Conservation (phyloP, 768 basidiomycete genomes). For the Tulasnella sp. region DNA sequence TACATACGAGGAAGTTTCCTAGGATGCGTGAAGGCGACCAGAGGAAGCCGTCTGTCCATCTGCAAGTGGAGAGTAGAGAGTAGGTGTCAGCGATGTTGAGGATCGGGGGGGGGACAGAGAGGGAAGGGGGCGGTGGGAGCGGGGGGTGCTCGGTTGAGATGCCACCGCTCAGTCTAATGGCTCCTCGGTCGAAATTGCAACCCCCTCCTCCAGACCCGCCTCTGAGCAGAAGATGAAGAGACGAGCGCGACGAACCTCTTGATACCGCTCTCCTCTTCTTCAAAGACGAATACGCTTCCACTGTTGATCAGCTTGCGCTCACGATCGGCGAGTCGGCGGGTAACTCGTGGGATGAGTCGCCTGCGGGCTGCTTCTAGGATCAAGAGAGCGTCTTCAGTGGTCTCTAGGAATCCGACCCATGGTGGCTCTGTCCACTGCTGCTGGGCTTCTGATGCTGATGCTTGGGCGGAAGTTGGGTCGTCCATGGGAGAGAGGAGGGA, state of each 20-base stretch:
- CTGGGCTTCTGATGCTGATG: constrained; percentile 20
- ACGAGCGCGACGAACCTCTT: constrained; percentile 55
- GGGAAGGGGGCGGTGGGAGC: neutral
- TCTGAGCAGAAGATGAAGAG: neutral
- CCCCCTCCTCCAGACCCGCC: too few relatives aligned
- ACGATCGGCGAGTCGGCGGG: constrained; percentile 86
- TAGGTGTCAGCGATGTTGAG: constrained; percentile 18
- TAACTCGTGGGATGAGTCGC: constrained; percentile 89
- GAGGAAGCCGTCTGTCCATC: constrained; percentile 94
- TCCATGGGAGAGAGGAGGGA: constrained; percentile 24
- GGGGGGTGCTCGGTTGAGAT: constrained; percentile 20
- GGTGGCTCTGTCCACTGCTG: constrained; percentile 62
- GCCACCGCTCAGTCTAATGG: constrained; percentile 3
- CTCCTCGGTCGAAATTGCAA: constrained; percentile 6
- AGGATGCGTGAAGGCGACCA: constrained; percentile 94
- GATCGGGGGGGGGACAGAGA: neutral
- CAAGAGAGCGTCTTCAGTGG: constrained; percentile 93
- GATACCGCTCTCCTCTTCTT: constrained; percentile 96
- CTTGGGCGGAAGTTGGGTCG: constrained; percentile 3
- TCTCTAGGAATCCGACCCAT: constrained; percentile 94
- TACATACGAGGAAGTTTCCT: constrained; percentile 78
- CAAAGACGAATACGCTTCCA: constrained; percentile 95
- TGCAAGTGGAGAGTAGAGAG: neutral
- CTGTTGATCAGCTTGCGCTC: constrained; percentile 92
- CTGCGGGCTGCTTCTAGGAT: constrained; percentile 92